Base-by-base conservation (phyloP, 495 filamentous ascomycete genomes). In the Talaromyces stipitatus region DNA sequence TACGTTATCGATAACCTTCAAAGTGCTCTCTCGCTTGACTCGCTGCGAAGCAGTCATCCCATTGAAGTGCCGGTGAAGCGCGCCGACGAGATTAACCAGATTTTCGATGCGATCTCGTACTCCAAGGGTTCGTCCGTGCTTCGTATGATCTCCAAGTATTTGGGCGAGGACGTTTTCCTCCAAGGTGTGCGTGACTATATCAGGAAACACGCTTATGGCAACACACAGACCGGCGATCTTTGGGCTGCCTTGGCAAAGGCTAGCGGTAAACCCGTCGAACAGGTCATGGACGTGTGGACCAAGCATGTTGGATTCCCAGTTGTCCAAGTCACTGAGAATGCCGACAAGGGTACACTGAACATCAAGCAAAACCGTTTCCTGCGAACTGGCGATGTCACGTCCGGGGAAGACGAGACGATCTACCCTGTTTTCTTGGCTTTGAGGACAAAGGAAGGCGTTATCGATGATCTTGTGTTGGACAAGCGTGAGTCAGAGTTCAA, bases 31-130 rank as follows among this genome's bases (percentile, higher is more conserved):
- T 85, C 84, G 14, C 79, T 97, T 24, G 94, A 98, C 69, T 95
- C 92, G 10, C 75, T 97, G 38, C 85, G 92, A 55, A 95, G 89
- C 81, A 95, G 89, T 65, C 94, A 98, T 75, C 92, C 94, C 32
- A 95, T 98, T 61, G 92, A 98, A 73, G 92, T 96, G 8, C 92
- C 94, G 8, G 92, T 98, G 54, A 95, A 96, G 79, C 85, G 84
- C 56, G 91, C 92, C 32, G 89, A 95, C 61, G 91, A 97, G 71
- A 90, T 98, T 72, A 95, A 96, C 72, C 92, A 98, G 74, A 96
- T 98, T 65, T 98, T 98, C 66, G 94, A 98, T 70, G 90, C 90
- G 47, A 98, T 97, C 61, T 96, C 92, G 3, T 97, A 98, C 74
- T 90, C 88, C 28, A 98, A 98, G 78, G 94, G 94, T 14, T 96